Base-by-base conservation (phyloP, 2,329 filamentous ascomycete genomes). In the Pleurostoma richardsiae region DNA sequence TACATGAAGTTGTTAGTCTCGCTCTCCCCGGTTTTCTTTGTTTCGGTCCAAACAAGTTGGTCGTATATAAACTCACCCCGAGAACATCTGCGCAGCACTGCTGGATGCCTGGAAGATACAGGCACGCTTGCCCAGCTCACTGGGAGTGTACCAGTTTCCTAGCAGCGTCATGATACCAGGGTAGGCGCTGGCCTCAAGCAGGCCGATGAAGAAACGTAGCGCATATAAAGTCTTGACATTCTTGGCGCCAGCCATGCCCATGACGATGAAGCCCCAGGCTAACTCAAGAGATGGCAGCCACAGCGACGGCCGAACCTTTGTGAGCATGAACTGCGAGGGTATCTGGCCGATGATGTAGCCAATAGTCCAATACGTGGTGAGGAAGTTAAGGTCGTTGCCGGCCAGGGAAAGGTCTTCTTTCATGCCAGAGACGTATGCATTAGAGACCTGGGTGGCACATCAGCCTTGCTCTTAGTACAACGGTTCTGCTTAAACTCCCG, bases 291-390 rank as follows among this genome's bases (percentile, higher is more conserved):
- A 56, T 0, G 70, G 70, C 1, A 73, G 59, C 55, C 65, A 70
- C 4, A 71, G 49, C 2, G 68, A 71, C 0, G 69, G 69, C 1
- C 69, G 63, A n/a, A 72, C 58, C 50, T 63, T 67, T 3, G 64
- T 71, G 49, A 67, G 63, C 46, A 70, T 62, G 41, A 71, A 51
- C 29, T 67, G 69, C 3, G 62, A 65, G 3, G 67, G 65, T 38
- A 65, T 61, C 33, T 71, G 64, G 0, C 67, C 66, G 61, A 84
- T 67, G 0, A 81, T 75, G 51, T 85, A 85, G 6, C 82, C 80
- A 1, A 79, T 71, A 0, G 77, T 83, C 70, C 80, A 85, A 28
- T 70, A 73, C 0, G 77, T 73, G 41, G 59, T 61, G 45, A 70
- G 62, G 48, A 79, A 73, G 44, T 82, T 80, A 29, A 82, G 64